Percentiles rank a stretch among this genome's conserved stretches.
Conservation (phyloP, 2,329 filamentous ascomycete genomes). For the Emmonsiellopsis sp. region DNA sequence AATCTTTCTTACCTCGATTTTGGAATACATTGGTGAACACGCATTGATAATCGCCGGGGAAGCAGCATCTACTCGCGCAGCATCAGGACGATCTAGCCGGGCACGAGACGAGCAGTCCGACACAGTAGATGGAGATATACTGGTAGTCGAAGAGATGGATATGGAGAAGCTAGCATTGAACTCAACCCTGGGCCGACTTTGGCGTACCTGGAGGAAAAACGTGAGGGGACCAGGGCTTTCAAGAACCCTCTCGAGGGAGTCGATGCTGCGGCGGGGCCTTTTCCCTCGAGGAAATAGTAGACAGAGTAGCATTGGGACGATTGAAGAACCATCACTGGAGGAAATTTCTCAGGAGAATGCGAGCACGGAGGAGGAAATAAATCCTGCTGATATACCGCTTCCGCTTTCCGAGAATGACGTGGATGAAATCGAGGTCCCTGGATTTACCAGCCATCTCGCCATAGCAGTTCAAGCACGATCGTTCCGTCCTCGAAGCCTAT, state of each 20-base stretch:
- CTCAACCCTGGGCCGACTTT: slow-evolving; percentile 75
- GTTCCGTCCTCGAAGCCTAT: slow-evolving; percentile 34
- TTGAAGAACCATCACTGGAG: slow-evolving; percentile 20
- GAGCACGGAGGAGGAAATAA: slow-evolving; percentile 22
- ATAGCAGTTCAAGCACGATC: slow-evolving; percentile 11
- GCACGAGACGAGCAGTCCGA: slow-evolving; percentile 39
- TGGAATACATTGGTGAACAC: slow-evolving; percentile 91
- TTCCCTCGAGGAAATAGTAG: slow-evolving; percentile 20
- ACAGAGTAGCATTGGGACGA: slow-evolving; percentile 29
- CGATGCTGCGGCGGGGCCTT: slow-evolving; percentile 25
- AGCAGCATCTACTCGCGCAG: slow-evolving; percentile 57
- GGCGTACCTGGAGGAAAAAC: slow-evolving; percentile 92
- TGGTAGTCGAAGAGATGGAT: slow-evolving; percentile 82
- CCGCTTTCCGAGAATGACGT: slow-evolving; percentile 60
- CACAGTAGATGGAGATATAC: slow-evolving; percentile 34
- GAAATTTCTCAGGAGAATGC: slow-evolving; percentile 9
- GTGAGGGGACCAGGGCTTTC: slow-evolving; percentile 27
- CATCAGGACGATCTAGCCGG: slow-evolving; percentile 34
- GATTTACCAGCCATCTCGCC: slow-evolving; percentile 40
- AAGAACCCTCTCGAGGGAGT: slow-evolving; percentile 34
- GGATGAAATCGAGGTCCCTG: slow-evolving; percentile 71
- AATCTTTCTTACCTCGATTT: slow-evolving; percentile 89
- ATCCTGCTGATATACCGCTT: slow-evolving; percentile 56
- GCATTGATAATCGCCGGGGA: slow-evolving; percentile 80
- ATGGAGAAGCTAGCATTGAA: slow-evolving; percentile 91